These are phyloP conservation scores for Gossypium trilobum DNA, from an alignment of 441 rosid genomes.

Conservation along the genomic window DNA sequence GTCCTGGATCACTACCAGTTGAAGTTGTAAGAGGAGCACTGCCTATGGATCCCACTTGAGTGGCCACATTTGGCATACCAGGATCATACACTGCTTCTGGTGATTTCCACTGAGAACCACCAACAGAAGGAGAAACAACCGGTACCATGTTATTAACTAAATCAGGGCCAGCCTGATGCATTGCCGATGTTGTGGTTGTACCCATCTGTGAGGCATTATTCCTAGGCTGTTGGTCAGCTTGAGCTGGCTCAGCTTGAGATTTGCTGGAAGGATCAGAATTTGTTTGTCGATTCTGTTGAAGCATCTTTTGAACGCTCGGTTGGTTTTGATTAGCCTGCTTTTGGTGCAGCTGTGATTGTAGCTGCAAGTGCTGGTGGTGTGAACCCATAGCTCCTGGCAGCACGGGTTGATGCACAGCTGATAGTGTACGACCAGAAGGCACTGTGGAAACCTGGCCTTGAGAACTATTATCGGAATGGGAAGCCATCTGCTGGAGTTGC, in stretches of 20 bases:
- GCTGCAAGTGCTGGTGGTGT: constrained; percentile 56
- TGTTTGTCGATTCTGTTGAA: constrained; percentile 46
- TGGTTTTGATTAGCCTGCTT: constrained; percentile 59
- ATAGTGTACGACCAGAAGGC: constrained; percentile 35
- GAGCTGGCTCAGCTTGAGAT: constrained; percentile 50
- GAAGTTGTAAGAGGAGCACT: constrained; percentile 35
- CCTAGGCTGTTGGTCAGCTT: constrained; percentile 36
- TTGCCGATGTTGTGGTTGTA: constrained; percentile 27
- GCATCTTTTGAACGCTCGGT: constrained; percentile 44
- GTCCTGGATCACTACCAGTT: constrained; percentile 38
- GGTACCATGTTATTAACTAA: constrained; percentile 26
- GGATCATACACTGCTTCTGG: constrained; percentile 45
- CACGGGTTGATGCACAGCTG: constrained; percentile 41
- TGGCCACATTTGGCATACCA: constrained; percentile 31
- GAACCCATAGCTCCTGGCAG: constrained; percentile 39
- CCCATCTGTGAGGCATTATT: constrained; percentile 34
- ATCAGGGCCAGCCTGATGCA: constrained; percentile 46
- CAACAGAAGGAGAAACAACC: constrained; percentile 17
- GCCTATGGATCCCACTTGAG: constrained; percentile 37
- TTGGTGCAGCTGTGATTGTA: constrained; percentile 41
- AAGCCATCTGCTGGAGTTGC: constrained; percentile 49
- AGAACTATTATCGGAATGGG: constrained; percentile 46
- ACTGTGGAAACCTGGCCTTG: constrained; percentile 52
- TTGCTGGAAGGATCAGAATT: constrained; percentile 42
- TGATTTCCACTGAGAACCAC: constrained; percentile 41